Percentiles rank a stretch among this genome's conserved stretches.
Conservation (phyloP, 768 basidiomycete genomes). For the Xerocomellus amylosporus region DNA sequence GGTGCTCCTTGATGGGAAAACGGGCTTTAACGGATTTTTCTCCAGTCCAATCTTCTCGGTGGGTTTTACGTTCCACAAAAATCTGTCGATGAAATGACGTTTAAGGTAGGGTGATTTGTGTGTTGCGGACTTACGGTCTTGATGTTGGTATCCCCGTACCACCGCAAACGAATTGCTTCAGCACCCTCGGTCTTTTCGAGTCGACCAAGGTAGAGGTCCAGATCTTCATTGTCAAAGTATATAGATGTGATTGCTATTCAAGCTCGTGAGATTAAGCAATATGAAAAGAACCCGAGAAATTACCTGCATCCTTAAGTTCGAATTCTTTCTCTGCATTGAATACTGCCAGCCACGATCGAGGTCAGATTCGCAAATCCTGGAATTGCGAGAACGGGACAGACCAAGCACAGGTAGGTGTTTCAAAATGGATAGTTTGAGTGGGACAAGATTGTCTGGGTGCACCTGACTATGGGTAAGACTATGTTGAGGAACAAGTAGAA, state of each 20-base stretch:
- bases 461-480: constrained; percentile 39
- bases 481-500: neutral
- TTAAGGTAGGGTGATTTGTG: neutral
- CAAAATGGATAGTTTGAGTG: constrained; percentile 90
- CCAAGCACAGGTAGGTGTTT: constrained; percentile 92
- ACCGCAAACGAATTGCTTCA: constrained; percentile 91
- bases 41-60: constrained; percentile 99
- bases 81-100: constrained; percentile 44
- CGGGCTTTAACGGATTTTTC: constrained; percentile 98
- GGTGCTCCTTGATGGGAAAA: constrained; percentile 91
- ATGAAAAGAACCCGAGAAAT: constrained; percentile 5
- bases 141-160: constrained; percentile 89
- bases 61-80: constrained; percentile 86
- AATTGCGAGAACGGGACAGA: constrained; percentile 34
- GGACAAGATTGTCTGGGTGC: constrained; percentile 92
- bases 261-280: constrained; percentile 1
- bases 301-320: constrained; percentile 78
- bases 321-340: constrained; percentile 95
- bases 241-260: constrained; percentile 87
- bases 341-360: constrained; percentile 45
- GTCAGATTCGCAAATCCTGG: neutral
- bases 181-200: constrained; percentile 99
- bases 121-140: constrained; percentile 58
- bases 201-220: constrained; percentile 94
- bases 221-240: constrained; percentile 94